Conservation (phyloP, 257 asterid genomes). For the Ehretia macrophylla region DNA sequence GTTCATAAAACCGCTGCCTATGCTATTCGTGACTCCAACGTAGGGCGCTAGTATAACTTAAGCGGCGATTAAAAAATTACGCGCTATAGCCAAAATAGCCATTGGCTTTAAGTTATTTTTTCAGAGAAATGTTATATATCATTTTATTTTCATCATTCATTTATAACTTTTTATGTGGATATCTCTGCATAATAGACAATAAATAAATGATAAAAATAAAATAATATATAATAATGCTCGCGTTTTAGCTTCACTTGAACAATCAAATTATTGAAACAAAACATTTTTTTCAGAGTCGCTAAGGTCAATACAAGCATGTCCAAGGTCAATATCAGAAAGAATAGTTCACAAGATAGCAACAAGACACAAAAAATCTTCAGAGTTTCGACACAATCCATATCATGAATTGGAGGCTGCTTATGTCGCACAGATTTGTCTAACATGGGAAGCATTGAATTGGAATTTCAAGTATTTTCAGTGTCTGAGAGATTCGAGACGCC, state of each 20-base stretch:
- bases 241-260: neutral
- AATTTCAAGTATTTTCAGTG: slow-evolving; percentile 72
- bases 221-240: too few species aligned
- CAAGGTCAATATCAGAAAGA: slow-evolving; percentile 84
- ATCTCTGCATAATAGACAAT: too few species aligned
- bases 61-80: too few species aligned
- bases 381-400: slow-evolving; percentile 50
- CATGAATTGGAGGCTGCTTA: slow-evolving; percentile 76
- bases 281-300: slow-evolving; percentile 50
- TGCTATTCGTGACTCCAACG: too few species aligned
- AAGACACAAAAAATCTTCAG: slow-evolving; percentile 31
- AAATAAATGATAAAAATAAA: too few species aligned
- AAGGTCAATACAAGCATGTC: slow-evolving; percentile 71
- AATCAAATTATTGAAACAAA: neutral
- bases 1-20: too few species aligned
- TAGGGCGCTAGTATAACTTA: too few species aligned
- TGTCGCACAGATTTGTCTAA: slow-evolving; percentile 79
- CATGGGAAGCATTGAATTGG: slow-evolving; percentile 96
- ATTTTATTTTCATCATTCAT: neutral
- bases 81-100: too few species aligned
- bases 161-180: too few species aligned
- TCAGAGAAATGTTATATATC: too few species aligned
- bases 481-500: slow-evolving; percentile 46
- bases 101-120: too few species aligned
- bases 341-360: slow-evolving; percentile 43